phyloP scores from a whole-genome alignment of 306 rosid genomes.

The Dicorynia guianensis region DNA sequence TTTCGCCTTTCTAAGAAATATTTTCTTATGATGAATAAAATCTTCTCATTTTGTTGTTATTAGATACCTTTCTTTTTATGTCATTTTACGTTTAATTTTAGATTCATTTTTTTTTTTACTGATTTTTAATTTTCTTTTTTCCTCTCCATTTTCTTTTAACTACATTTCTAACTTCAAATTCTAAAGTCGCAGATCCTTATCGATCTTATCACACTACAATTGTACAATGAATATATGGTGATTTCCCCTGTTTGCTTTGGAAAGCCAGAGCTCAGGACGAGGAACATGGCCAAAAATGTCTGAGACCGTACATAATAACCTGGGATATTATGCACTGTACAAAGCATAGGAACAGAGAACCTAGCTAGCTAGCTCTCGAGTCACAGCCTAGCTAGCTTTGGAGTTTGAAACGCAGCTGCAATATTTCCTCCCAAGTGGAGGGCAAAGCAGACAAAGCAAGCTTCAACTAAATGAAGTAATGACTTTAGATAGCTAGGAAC shows the following conservation, averaged over 20 bases:
- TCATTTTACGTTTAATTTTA: too few species aligned
- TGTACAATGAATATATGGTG: too few species aligned
- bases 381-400: not conserved
- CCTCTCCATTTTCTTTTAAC: too few species aligned
- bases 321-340: not conserved
- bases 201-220: too few species aligned
- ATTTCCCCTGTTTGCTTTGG: not conserved
- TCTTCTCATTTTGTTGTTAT: too few species aligned
- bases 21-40: too few species aligned
- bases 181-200: too few species aligned
- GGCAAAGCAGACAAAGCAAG: not conserved
- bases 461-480: not conserved
- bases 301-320: not conserved
- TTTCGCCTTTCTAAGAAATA: too few species aligned
- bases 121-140: too few species aligned
- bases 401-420: not conserved
- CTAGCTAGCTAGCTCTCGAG: not conserved
- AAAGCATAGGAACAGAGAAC: slow-evolving; percentile 8
- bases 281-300: not conserved
- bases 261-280: not conserved
- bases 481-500: not conserved
- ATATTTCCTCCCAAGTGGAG: slow-evolving; percentile 7
- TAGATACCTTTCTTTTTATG: too few species aligned
- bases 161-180: too few species aligned
- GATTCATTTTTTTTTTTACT: too few species aligned